These are phyloP conservation scores for Limnanthes douglasii DNA, from an alignment of 345 rosid species.

Conservation along the genomic window DNA sequence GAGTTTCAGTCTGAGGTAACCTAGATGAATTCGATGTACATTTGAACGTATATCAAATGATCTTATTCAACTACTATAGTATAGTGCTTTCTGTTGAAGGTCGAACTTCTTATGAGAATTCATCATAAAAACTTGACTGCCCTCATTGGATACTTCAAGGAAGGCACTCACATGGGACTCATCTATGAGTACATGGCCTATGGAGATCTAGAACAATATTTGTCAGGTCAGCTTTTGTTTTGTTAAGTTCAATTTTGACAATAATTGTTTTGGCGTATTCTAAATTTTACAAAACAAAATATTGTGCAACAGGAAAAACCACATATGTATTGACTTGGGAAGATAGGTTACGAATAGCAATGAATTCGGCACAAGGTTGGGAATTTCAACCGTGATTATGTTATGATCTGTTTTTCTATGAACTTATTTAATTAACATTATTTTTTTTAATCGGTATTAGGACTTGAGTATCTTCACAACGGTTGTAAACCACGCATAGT, in stretches of 20 bases:
- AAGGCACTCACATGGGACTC: slow-evolving; percentile 9
- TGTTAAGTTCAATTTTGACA: no score
- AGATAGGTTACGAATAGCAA: slow-evolving; percentile 11
- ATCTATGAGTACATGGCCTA: slow-evolving; percentile 19
- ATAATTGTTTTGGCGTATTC: not conserved
- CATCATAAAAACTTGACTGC: slow-evolving; percentile 11
- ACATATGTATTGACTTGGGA: slow-evolving; percentile 7
- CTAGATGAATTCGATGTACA: not conserved
- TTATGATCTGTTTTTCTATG: not conserved
- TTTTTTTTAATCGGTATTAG: slow-evolving; percentile 6
- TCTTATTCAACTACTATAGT: not conserved
- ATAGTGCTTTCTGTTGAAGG: slow-evolving; percentile 10
- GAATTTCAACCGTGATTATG: not conserved
- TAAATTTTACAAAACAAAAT: slow-evolving; percentile 2
- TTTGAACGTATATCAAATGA: not conserved
- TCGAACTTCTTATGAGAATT: slow-evolving; percentile 20
- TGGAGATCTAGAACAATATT: slow-evolving; percentile 13
- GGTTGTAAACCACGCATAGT: slow-evolving; percentile 18
- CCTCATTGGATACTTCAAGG: slow-evolving; percentile 24
- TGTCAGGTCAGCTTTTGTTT: slow-evolving; percentile 3
- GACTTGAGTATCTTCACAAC: slow-evolving; percentile 19
- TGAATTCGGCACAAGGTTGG: slow-evolving; percentile 20
- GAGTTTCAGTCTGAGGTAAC: slow-evolving; percentile 40
- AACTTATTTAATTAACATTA: not conserved
- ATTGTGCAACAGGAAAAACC: no score